Base-by-base conservation (phyloP, 75 land plant species). In the Sequoiadendron giganteum region DNA sequence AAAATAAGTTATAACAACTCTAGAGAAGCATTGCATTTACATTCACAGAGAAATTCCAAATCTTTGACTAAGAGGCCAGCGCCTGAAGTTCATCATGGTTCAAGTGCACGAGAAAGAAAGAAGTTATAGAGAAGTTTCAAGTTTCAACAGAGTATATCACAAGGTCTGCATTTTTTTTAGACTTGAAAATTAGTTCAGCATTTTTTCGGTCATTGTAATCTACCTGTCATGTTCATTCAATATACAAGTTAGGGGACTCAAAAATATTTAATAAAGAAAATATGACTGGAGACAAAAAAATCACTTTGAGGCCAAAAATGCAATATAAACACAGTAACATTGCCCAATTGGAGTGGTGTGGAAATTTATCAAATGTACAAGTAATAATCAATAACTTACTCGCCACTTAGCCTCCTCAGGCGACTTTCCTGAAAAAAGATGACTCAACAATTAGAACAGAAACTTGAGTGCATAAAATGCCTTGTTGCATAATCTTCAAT, bases 201-300 rank as follows among this genome's bases (percentile, higher is more conserved):
- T 97, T 97, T 55, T 95, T 97, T 28, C 96, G 88, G 86, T 97
- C 99, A 88, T 96, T 97, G 88, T 97, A 95, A 10, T 89, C 95
- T 55, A 97, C 89, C 99, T 97, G 92, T 73, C 75, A 91, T 2
- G 18, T 45, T 48, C 84, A 81, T 81, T 45, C 32, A 45, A n/a
- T 45, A 88, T 36, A 39, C n/a, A n/a, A 52, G 72, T 61, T 80
- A 49, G 21, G 28, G 76, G 14, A 36, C 15, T 48, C 38, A 0
- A 68, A 49, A 65, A 86, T 18, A 58, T 75, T 42, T 43, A 36
- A 76, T 30, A 86, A 85, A 49, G 8, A 38, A 85, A 70, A 90
- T 42, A 40, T 39, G 43, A 39, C 81, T 78, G 28, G 43, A 45
- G 48, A 81, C 40, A 81, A 10, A 5, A 85, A 16, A 55, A 21